Evolutionary conservation across 140 eudicot genomes (phyloP).

Genomic region (Erigeron philadelphicus): DNA sequence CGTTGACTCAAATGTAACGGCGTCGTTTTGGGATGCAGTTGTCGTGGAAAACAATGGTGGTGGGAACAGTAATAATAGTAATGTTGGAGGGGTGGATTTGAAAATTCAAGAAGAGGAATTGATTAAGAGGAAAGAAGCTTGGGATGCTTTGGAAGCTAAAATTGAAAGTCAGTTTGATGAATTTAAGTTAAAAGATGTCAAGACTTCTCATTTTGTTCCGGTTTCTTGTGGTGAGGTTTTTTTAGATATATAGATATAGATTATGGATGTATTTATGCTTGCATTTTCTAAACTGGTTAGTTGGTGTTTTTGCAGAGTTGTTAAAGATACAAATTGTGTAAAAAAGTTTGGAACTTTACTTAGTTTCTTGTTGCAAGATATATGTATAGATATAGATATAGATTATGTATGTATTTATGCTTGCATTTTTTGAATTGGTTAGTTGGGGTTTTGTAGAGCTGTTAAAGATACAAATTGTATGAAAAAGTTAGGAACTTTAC

Average conservation of each 20-base stretch:
- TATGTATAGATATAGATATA: neutral
- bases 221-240: slow-evolving; percentile 65
- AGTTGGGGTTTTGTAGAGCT: no score
- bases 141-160: slow-evolving; percentile 66
- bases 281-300: no score
- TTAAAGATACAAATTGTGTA: no score
- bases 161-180: slow-evolving; percentile 57
- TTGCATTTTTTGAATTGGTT: no score
- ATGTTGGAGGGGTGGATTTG: slow-evolving; percentile 18
- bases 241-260: neutral
- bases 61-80: slow-evolving; percentile 25
- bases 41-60: neutral
- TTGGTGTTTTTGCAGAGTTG: no score
- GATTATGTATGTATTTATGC: neutral
- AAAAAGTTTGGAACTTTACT: no score
- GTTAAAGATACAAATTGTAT: no score
- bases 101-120: slow-evolving; percentile 29
- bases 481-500: no score
- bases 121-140: slow-evolving; percentile 42
- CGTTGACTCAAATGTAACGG: slow-evolving; percentile 22
- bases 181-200: slow-evolving; percentile 47
- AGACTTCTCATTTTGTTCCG: slow-evolving; percentile 66
- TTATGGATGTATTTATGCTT: neutral
- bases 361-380: no score
- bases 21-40: slow-evolving; percentile 31